Evolutionary conservation across 257 asterid species (phyloP).

Genomic region (Osmanthus fragrans): DNA sequence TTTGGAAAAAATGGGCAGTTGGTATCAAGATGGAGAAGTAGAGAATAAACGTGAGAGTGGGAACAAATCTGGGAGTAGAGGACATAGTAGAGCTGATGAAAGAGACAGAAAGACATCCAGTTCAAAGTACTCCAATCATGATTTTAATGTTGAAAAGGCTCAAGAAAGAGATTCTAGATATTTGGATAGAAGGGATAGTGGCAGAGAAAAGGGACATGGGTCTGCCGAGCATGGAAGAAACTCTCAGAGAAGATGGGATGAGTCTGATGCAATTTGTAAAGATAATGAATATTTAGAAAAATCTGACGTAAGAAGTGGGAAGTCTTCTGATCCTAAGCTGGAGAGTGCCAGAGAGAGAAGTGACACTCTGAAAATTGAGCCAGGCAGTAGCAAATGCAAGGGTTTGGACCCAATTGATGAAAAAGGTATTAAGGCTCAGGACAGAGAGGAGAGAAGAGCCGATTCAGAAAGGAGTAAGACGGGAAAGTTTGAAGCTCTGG

Average conservation of each 20-base stretch:
- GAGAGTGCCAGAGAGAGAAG: constrained; percentile 49
- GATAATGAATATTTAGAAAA: constrained; percentile 42
- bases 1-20: constrained; percentile 73
- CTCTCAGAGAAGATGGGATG: constrained; percentile 85
- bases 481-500: constrained; percentile 53
- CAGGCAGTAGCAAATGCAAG: constrained; percentile 30
- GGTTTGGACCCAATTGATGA: constrained; percentile 46
- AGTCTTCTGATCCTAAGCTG: constrained; percentile 40
- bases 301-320: constrained; percentile 48
- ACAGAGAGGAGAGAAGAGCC: constrained; percentile 55
- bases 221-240: constrained; percentile 53
- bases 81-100: constrained; percentile 51
- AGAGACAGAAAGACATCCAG: constrained; percentile 49
- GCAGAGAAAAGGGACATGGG: constrained; percentile 59
- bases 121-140: constrained; percentile 52
- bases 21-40: constrained; percentile 87
- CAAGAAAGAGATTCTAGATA: constrained; percentile 47
- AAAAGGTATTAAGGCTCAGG: constrained; percentile 42
- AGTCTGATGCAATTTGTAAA: constrained; percentile 39
- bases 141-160: constrained; percentile 47
- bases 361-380: constrained; percentile 40
- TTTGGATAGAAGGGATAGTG: constrained; percentile 54
- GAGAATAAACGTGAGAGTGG: constrained; percentile 56
- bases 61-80: constrained; percentile 59
- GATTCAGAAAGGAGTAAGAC: constrained; percentile 61